phyloP scores from a whole-genome alignment of 208 protist species.

The Polymyxa betae region DNA sequence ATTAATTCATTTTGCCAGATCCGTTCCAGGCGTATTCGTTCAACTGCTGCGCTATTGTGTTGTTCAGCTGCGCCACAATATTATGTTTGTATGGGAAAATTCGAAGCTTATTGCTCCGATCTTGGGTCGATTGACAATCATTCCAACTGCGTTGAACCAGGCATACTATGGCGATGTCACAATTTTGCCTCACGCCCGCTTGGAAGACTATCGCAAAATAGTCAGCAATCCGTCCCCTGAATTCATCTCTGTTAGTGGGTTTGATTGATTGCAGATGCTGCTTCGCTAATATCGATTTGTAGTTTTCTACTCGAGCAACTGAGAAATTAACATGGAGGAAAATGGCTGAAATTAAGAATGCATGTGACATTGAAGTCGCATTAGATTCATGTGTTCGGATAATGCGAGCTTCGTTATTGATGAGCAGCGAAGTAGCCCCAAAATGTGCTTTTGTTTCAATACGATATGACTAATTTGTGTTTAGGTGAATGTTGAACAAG shows the following conservation, averaged over 20 bases:
- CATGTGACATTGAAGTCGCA: not conserved
- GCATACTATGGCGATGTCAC: conserved; percentile 13
- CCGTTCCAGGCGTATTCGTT: not conserved
- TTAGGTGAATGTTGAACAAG: not conserved
- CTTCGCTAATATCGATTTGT: no score
- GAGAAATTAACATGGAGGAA: not conserved
- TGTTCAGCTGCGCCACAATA: not conserved
- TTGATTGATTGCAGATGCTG: no score
- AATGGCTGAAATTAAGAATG: not conserved
- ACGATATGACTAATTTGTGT: not conserved
- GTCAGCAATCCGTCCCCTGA: conserved; percentile 3
- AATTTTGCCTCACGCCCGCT: not conserved
- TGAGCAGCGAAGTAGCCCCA: not conserved
- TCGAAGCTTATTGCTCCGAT: not conserved
- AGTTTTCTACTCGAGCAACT: not conserved
- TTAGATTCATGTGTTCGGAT: not conserved
- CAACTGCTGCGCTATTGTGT: not conserved
- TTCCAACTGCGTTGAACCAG: not conserved
- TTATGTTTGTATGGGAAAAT: not conserved
- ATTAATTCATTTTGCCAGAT: no score
- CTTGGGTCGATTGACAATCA: not conserved
- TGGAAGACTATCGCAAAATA: not conserved
- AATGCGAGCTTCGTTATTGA: not conserved
- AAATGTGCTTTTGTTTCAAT: not conserved
- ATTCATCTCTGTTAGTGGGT: no score